Percentiles rank a stretch among this genome's conserved stretches.
Evolutionary conservation across 148 eudicot genomes (phyloP).

Genomic region (Diospyros lotus): DNA sequence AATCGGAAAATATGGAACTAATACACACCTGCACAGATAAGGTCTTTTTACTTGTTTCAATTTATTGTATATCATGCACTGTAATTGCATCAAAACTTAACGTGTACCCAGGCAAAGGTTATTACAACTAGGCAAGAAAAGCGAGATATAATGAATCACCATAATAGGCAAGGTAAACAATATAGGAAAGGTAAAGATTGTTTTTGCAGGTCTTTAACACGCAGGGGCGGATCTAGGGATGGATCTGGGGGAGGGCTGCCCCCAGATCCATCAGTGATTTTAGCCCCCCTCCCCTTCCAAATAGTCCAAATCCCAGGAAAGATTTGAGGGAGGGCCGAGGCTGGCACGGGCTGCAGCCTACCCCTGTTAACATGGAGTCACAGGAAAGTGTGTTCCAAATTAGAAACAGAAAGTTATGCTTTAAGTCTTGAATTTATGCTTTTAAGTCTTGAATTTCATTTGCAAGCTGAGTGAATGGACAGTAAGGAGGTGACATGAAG

Average conservation of each 20-base stretch:
- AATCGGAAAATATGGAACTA: conserved; percentile 58
- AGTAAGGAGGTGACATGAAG: neutral
- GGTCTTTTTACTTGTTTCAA: neutral
- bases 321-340: too few species aligned
- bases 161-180: neutral
- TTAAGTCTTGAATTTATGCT: neutral
- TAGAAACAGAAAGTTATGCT: conserved; percentile 3
- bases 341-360: too few species aligned
- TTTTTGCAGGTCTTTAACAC: neutral
- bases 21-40: conserved; percentile 60
- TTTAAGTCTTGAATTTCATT: too few species aligned
- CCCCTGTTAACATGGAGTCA: too few species aligned
- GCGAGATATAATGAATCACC: neutral
- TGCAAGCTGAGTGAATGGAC: too few species aligned
- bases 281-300: too few species aligned
- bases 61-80: neutral
- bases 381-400: neutral
- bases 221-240: too few species aligned
- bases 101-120: neutral
- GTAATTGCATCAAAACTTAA: conserved; percentile 2
- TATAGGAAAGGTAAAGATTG: neutral
- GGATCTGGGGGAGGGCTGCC: too few species aligned
- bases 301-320: too few species aligned
- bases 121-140: neutral
- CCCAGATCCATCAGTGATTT: too few species aligned